Base-by-base conservation (phyloP, 352 stramenopile genomes). In the Phytophthora boehmeriae region DNA sequence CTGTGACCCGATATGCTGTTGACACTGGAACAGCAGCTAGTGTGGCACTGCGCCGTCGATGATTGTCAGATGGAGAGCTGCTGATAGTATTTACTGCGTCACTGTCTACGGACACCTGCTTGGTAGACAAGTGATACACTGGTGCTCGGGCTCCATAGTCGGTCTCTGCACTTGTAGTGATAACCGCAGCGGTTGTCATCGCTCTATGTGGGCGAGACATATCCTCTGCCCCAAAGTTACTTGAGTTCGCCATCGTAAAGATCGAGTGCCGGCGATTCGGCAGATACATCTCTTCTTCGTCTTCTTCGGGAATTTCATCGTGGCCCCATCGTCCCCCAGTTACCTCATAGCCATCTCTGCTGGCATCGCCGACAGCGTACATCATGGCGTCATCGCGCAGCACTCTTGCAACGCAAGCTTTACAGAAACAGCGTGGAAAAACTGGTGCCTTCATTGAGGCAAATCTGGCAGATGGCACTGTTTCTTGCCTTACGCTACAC, bases 381-480 rank as follows among this genome's bases (percentile, higher is more conserved):
- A 75, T 44, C 23, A 70, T 71, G 17, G 80, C 66, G 58, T 91
- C 78, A 35, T 86, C 73, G 8, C 63, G 76, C 19, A 84, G 42
- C 34, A 89, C 74, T 27, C 75, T 85, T 22, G 60, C 60, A 25
- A 88, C 61, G 47, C 82, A 91, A 46, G 75, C 61, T 38, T 77
- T 76, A 49, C 82, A 91, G 42, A 91, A 87, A 63, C 79, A 89
- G 6, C 78, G 74, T 1, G 79, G 61, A 0, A 35, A 39, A n/a
- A 74, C 41, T 28, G 51, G 13, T 5, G 30, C 54, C 8, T 46
- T 59, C 30, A 11, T 27, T 50, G 42, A 52, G 30, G n/a, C 25
- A 38, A 30, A 20, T 54, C 30, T 56, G 11, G 30, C 28, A n/a
- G 69, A 67, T 1, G 71, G 62, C 35, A 80, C 63, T 36, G 78